Evolutionary conservation across 2,329 filamentous ascomycete genomes (phyloP).

Genomic region (Stromatinia cepivora): DNA sequence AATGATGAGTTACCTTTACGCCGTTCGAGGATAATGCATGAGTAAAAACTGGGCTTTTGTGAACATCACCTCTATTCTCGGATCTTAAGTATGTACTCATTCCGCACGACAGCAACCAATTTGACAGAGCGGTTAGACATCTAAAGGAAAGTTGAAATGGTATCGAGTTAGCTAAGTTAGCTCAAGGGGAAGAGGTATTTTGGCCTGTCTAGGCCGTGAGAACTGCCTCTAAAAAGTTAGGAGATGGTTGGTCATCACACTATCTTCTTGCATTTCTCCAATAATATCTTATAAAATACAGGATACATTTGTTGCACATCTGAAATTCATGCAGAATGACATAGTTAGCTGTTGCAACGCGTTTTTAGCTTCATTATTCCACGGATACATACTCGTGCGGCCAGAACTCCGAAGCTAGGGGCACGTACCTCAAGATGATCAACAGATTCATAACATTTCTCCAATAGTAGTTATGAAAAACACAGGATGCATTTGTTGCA

Average conservation of each 20-base stretch:
- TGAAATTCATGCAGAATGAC: background rate
- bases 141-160: background rate
- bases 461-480: background rate
- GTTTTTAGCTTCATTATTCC: background rate
- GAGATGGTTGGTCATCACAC: background rate
- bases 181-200: background rate
- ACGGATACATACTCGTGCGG: no score
- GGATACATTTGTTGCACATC: background rate
- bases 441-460: background rate
- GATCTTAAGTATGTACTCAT: background rate
- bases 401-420: no score
- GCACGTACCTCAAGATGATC: no score
- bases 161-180: rapidly evolving
- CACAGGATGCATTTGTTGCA: background rate
- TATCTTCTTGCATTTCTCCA: background rate
- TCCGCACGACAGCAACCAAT: no score
- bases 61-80: background rate
- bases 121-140: no score
- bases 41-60: no score
- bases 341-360: background rate
- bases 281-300: background rate
- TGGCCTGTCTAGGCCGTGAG: background rate
- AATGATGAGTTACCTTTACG: no score
- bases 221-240: background rate
- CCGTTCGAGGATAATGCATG: no score